Base-by-base conservation (phyloP, 164 flowering plant genomes). In the Euptelea pleiosperma region DNA sequence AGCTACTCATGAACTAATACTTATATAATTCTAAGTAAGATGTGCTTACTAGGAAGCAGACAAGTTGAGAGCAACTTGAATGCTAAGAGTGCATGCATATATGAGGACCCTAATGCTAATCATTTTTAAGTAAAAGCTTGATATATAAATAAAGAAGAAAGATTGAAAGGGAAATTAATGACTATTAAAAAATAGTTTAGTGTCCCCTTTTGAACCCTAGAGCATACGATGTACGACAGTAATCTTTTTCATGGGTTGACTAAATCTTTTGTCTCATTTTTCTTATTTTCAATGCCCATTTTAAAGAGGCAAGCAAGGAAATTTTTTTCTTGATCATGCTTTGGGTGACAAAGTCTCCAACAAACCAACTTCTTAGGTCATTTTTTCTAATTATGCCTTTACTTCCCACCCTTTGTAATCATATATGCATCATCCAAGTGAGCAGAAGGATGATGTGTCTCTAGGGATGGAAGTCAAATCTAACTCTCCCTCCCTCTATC, bases 271-370 rank as follows among this genome's bases (percentile, higher is more conserved):
- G 22, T 22, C 24, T 44, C n/a, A 2, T 44, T 44, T 19, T 18
- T 19, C 25, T 16, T 44, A 3, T 18, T 44, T 44, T 44, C 26
- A 4, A 3, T 22, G 3, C 1, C 22, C 6, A 2, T 16, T 18
- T 44, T 51, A 53, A 43, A 19, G 33, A 25, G 21, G 72, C 75
- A 72, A 69, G 74, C 42, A 71, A 65, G 61, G 75, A 71, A 64
- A 14, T 64, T 64, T 46, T 41, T 74, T 64, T 74, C 72, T 61
- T 74, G 78, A 74, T 61, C 65, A 65, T 74, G 78, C 68, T 71
- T 71, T 65, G 66, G 78, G 78, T 71, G 75, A 70, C 75, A 74
- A 0, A 40, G 6, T 29, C 65, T 56, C 50, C 29, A 49, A 47
- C 35, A 51, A 3, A 52, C 40, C 18, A 44, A 3, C 11, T 44